phyloP scores from a whole-genome alignment of 2,329 filamentous ascomycete species.

The Colletotrichum lupini region DNA sequence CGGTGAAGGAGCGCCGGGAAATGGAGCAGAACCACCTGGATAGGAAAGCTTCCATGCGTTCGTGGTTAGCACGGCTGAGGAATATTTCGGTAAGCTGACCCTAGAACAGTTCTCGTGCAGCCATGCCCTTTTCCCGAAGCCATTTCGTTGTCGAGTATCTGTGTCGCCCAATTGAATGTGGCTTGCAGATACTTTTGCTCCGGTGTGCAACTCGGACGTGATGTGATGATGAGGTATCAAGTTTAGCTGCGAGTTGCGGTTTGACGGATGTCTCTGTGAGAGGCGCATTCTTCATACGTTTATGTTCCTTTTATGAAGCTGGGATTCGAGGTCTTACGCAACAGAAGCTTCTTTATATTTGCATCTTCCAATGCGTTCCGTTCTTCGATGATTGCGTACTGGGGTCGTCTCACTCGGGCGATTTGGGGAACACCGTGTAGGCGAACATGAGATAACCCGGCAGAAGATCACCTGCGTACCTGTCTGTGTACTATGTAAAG shows the following conservation, averaged over 20 bases:
- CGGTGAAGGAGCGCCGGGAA: constrained; percentile 2
- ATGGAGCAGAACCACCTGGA: not conserved
- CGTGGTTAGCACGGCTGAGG: not conserved
- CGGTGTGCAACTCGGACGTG: not conserved
- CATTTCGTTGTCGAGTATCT: not conserved
- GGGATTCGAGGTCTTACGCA: not conserved
- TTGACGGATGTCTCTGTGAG: not conserved
- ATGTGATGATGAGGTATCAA: not conserved
- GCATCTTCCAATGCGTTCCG: too few species aligned
- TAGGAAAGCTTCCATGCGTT: not conserved
- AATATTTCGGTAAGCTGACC: not conserved
- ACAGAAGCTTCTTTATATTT: too few species aligned
- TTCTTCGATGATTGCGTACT: too few species aligned
- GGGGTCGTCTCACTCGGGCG: too few species aligned
- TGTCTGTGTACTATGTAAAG: not conserved
- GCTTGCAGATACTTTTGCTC: not conserved
- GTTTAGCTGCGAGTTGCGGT: not conserved
- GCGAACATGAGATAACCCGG: not conserved
- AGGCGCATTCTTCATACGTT: not conserved
- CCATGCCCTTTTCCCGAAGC: too few species aligned
- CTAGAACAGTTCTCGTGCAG: not conserved
- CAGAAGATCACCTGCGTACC: not conserved
- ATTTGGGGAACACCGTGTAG: not conserved
- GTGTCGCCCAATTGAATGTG: not conserved
- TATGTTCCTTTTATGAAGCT: not conserved